phyloP scores from a whole-genome alignment of 2,329 filamentous ascomycete species.

The Paracorniculantispora psalliotae region DNA sequence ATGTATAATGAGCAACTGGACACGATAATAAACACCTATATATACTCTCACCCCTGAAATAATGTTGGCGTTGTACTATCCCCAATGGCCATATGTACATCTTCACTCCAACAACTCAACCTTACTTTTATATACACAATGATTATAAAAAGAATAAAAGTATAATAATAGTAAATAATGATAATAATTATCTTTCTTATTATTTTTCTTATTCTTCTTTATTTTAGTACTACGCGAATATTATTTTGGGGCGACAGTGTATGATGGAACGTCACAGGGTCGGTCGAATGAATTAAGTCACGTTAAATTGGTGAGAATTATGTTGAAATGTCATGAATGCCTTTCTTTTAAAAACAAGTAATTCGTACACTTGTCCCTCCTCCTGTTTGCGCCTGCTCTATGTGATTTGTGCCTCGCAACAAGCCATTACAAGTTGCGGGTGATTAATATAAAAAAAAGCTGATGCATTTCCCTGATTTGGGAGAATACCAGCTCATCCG shows the following conservation, averaged over 20 bases:
- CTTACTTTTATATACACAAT: too few relatives aligned
- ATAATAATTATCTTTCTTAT: too few relatives aligned
- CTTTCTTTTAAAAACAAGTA: not conserved
- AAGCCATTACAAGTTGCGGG: not conserved
- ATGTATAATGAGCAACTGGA: not conserved
- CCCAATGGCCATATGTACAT: too few relatives aligned
- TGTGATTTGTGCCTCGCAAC: not conserved
- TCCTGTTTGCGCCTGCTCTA: not conserved
- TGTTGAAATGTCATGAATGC: not conserved
- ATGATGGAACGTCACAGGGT: too few relatives aligned
- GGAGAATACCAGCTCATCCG: not conserved
- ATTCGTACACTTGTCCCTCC: not conserved
- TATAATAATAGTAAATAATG: too few relatives aligned
- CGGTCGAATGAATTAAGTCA: not conserved
- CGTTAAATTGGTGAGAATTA: too few relatives aligned
- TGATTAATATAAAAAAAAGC: not conserved
- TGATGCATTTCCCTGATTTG: not conserved
- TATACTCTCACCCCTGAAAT: not conserved
- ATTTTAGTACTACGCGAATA: too few relatives aligned
- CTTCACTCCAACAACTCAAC: too few relatives aligned
- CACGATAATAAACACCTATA: not conserved
- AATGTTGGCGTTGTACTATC: too few relatives aligned
- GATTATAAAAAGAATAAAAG: too few relatives aligned
- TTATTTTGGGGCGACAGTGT: too few relatives aligned
- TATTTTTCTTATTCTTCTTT: too few relatives aligned